Evolutionary conservation across 2,329 filamentous ascomycete genomes (phyloP), one percentile per base, ranked within the genome.

Genomic region (Aspergillus sp.): DNA sequence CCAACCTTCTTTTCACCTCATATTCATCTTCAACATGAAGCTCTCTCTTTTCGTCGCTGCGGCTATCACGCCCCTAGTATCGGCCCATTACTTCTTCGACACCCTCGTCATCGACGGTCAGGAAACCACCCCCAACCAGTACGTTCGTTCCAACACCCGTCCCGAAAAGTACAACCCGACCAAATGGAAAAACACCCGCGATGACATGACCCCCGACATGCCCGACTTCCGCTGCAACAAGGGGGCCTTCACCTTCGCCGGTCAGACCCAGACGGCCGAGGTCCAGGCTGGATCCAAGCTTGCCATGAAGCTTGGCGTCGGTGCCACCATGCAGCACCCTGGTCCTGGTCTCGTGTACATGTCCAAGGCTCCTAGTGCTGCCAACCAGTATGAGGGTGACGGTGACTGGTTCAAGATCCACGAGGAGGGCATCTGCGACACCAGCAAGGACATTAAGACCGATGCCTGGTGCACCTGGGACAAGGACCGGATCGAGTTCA

Each of bases 271-370:
- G 13, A 55, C 50, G 2, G 56, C 45, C 4, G 57, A 59, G 32
- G 57, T 64, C 32, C 47, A 55, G 36, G 61, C 62, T 1, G 62
- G 62, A 2, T 50, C 53, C 26, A 61, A 52, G 41, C 36, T 69
- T 24, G 60, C 58, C 7, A 43, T 62, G 53, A 61, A 59, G 53
- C 64, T 68, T 42, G 60, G 30, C 2, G 49, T 62, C 32, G 66
- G 60, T 47, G 63, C 62, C 11, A 57, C 30, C 5, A 61, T 67
- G 17, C 41, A 57, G 24, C 65, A 67, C 52, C 64, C 65, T 17
- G 65, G 65, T 12, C 63, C 64, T 36, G 54, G 53, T 9, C 44
- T 58, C 2, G 60, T 64, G 24, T 67, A 67, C 41, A 64, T 67
- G 64, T 64, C 64, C 32, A 64, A 64, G 41, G 65, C 56, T 15